Evolutionary conservation across 495 filamentous ascomycete genomes (phyloP).

Genomic region (Talaromyces nanjingensis): DNA sequence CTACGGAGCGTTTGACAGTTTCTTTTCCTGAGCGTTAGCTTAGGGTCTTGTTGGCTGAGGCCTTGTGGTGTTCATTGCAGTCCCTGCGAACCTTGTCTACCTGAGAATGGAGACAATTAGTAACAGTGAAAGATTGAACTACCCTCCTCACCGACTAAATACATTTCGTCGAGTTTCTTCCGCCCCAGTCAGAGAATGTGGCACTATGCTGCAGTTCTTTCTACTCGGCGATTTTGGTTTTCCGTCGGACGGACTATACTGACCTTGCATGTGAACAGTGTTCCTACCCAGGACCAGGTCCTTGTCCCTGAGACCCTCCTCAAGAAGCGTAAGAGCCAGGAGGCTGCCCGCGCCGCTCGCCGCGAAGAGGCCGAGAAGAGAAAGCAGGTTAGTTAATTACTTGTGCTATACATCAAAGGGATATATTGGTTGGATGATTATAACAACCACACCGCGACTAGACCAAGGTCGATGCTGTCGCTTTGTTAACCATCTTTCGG

Average conservation of each 20-base stretch:
- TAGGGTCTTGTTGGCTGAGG: constrained; percentile 79
- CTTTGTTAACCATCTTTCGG: constrained; percentile 99
- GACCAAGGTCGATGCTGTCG: constrained; percentile 93
- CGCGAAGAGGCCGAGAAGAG: constrained; percentile 71
- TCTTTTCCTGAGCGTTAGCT: constrained; percentile 55
- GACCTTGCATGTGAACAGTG: constrained; percentile 48
- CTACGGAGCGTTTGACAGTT: constrained; percentile 25
- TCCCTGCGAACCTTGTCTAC: constrained; percentile 13
- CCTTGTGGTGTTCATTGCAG: constrained; percentile 10
- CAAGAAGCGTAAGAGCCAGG: constrained; percentile 99
- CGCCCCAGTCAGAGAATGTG: constrained; percentile 76
- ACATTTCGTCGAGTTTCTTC: constrained; percentile 67
- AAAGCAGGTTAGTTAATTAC: constrained; percentile 68
- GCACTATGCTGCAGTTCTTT: constrained; percentile 81
- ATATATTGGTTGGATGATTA: constrained; percentile 60
- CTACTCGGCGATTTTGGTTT: constrained; percentile 71
- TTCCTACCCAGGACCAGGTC: constrained; percentile 85
- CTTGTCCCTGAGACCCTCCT: constrained; percentile 96
- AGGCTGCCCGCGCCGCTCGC: constrained; percentile 90
- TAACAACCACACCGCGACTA: constrained; percentile 81
- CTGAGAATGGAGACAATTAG: constrained; percentile 26
- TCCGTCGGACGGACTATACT: constrained; percentile 62
- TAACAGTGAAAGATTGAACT: constrained; percentile 12
- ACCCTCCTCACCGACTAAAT: constrained; percentile 69
- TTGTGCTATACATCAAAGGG: constrained; percentile 15